Percentiles rank a stretch among this genome's conserved stretches.
phyloP scores from a whole-genome alignment of 352 stramenopile genomes.

The Pythium scleroteichum region DNA sequence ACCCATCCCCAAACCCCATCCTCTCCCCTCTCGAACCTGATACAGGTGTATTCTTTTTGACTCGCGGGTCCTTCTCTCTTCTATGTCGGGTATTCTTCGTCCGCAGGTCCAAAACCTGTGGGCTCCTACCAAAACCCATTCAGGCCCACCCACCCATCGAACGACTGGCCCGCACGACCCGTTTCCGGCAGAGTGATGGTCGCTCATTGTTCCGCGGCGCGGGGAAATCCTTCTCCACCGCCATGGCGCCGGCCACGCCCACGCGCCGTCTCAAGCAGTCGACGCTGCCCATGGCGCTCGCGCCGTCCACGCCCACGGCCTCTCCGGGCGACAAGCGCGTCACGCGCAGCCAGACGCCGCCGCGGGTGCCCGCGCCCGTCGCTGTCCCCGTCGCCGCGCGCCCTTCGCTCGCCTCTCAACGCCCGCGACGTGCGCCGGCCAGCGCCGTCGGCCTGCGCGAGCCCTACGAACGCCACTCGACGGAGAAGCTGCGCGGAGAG shows the following conservation, averaged over 20 bases:
- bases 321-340: neutral
- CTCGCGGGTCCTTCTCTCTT: no score
- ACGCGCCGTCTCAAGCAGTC: slow-evolving; percentile 27
- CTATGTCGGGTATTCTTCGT: neutral
- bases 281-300: slow-evolving; percentile 11
- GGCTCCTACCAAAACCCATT: neutral
- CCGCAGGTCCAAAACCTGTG: neutral
- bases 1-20: slow-evolving; percentile 12
- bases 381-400: neutral
- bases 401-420: neutral
- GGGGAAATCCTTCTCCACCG: slow-evolving; percentile 5
- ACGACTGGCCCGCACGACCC: slow-evolving; percentile 21
- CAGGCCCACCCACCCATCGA: slow-evolving; percentile 1
- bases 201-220: slow-evolving; percentile 2
- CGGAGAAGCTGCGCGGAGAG: slow-evolving; percentile 40
- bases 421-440: slow-evolving; percentile 10
- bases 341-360: slow-evolving; percentile 7
- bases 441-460: slow-evolving; percentile 20
- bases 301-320: neutral
- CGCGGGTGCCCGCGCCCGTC: neutral
- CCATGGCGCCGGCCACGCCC: slow-evolving; percentile 18
- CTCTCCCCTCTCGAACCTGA: neutral
- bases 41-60: no score
- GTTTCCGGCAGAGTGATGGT: slow-evolving; percentile 25
- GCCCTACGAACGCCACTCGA: slow-evolving; percentile 47